Evolutionary conservation across 2,329 filamentous ascomycete species (phyloP).

Genomic region (Botryotinia calthae): DNA sequence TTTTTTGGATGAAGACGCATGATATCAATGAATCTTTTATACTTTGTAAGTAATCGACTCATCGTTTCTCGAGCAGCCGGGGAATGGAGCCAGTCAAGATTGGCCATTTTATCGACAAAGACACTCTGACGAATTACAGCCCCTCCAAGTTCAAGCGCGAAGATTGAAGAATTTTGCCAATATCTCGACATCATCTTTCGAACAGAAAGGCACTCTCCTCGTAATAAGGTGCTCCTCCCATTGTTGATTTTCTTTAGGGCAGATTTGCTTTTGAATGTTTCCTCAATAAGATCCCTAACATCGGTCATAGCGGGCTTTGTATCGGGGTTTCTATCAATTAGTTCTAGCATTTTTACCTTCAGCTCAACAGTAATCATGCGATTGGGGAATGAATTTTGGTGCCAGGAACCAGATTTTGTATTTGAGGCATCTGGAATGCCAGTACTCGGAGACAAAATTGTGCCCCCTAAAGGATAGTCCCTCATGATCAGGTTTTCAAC

Average conservation of each 20-base stretch:
- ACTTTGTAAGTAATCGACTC: constrained; percentile 61
- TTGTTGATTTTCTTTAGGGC: constrained; percentile 45
- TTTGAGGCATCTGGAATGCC: constrained; percentile 49
- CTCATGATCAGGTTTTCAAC: constrained; percentile 47
- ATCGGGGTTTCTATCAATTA: constrained; percentile 39
- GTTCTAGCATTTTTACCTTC: constrained; percentile 43
- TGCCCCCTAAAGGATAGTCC: constrained; percentile 63
- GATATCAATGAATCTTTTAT: constrained; percentile 60
- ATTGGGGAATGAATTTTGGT: constrained; percentile 54
- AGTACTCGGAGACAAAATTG: constrained; percentile 53
- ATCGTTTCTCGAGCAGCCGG: constrained; percentile 63
- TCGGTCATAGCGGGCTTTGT: constrained; percentile 46
- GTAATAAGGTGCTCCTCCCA: constrained; percentile 29
- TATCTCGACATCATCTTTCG: constrained; percentile 70
- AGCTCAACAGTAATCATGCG: constrained; percentile 51
- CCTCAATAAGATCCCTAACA: constrained; percentile 52
- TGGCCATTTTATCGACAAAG: constrained; percentile 71
- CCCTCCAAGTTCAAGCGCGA: constrained; percentile 62
- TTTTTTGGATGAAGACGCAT: constrained; percentile 49
- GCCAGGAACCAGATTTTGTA: constrained; percentile 20
- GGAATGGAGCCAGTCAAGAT: constrained; percentile 75
- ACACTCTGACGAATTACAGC: constrained; percentile 64
- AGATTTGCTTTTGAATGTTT: constrained; percentile 41
- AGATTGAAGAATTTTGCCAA: constrained; percentile 64
- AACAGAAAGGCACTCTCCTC: constrained; percentile 45